Base-by-base conservation (phyloP, 2,329 filamentous ascomycete species). In the Botrytis aclada region DNA sequence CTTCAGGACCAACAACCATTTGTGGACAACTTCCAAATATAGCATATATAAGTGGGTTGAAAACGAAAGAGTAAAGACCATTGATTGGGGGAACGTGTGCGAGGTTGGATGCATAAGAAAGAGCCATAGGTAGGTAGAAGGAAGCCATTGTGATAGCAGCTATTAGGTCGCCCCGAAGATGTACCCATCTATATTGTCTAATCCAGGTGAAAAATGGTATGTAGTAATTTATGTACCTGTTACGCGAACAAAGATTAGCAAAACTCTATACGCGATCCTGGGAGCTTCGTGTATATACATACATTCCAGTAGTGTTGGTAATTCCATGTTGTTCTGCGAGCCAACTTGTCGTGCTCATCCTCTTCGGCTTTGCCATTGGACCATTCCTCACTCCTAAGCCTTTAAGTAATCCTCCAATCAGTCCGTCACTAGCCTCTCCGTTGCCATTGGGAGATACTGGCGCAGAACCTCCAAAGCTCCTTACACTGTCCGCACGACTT, bases 111-210 rank as follows among this genome's bases (percentile, higher is more conserved):
- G 96, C 94, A 76, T 97, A 92, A 0, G 96, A 98, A 22, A 99
- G 88, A 0, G 94, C 92, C 95, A 99, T 98, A 69, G 96, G 96
- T 54, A 99, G 92, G 82, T 99, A 99, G 84, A 99, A 96, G 39
- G 95, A 97, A n/a, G 95, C 93, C 84, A 99, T 92, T n/a, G 96
- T 98, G 75, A 98, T 82, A 66, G 95, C 95, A 14, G 95, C 92
- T 22, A 97, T 86, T 29, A 98, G 84, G 82, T 99, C 96, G 65
- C 96, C 96, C 77, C 91, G 89, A 65, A 98, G 82, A 82, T 93
- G 97, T 5, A 89, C 88, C 87, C 89, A 90, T 77, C 88, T 89
- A 83, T 99, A 99, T 83, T 97, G 93, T 70, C 86, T 87, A 75
- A 97, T 91, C 96, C 96, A 99, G 76, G 92, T 94, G 76, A 97